Evolutionary conservation across 768 basidiomycete species (phyloP), one percentile per base, ranked within the genome.

Genomic region (Boletus vinaceobasis): DNA sequence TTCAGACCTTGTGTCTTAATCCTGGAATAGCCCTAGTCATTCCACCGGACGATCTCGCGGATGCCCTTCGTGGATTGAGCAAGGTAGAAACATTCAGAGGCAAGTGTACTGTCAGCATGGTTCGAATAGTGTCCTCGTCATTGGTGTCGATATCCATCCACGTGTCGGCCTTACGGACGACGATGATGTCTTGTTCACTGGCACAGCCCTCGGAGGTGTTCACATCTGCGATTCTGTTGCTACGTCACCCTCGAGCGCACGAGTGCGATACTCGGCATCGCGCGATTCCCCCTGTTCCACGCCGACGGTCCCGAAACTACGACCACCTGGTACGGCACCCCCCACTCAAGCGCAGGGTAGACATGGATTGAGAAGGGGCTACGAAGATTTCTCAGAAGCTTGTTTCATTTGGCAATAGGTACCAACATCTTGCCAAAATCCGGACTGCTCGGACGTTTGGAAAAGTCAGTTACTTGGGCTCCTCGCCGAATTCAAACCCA

Each of bases 381-480:
- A 10, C 15, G 7, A 8, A 23, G n/a, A n/a, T n/a, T n/a, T n/a
- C n/a, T n/a, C 23, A 23, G 23, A 19, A 27, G n/a, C n/a, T 11
- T 50, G 49, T 0, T 57, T 61, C 68, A 68, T 61, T n/a, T n/a
- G n/a, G n/a, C n/a, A n/a, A n/a, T n/a, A n/a, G n/a, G n/a, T n/a
- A n/a, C n/a, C 5, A 82, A 58, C 11, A 77, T 56, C 44, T 64
- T 66, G 26, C 76, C 75, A 65, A 88, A 89, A 65, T 93, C 85
- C 23, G 4, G 23, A 23, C 23, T 23, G 23, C 23, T 23, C 23
- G 23, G 23, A 23, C 23, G 23, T 23, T 23, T 4, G 23, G 23
- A 23, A 23, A 23, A 23, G 23, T 23, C 23, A 23, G 4, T 23
- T 23, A 2, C n/a, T n/a, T n/a, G n/a, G 23, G 23, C 23, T 23